Conservation (phyloP, 2,329 filamentous ascomycete species). For the Domatiomyces catenatus region DNA sequence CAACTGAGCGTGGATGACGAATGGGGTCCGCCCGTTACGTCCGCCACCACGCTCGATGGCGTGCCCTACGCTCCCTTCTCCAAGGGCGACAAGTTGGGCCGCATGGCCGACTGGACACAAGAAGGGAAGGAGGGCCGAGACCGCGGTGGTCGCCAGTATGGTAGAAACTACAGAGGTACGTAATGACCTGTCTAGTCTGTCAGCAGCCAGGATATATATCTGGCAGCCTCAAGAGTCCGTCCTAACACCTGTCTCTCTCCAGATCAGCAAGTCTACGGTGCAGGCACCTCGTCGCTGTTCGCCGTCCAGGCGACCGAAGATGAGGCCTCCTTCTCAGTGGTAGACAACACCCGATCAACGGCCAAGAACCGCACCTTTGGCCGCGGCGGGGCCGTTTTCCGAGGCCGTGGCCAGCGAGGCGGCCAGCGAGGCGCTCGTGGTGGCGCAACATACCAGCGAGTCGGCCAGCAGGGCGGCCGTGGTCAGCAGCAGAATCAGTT, state of each 20-base stretch:
- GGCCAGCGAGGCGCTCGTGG: constrained; percentile 57
- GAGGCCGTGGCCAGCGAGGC: constrained; percentile 60
- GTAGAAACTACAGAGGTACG: constrained; percentile 79
- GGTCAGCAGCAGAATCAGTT: constrained; percentile 47
- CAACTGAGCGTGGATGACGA: constrained; percentile 58
- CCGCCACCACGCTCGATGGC: constrained; percentile 78
- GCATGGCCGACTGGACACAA: constrained; percentile 95
- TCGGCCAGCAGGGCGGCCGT: constrained; percentile 47
- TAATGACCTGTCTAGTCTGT: neutral
- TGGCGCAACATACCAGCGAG: constrained; percentile 49
- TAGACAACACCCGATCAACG: constrained; percentile 83
- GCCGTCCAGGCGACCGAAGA: constrained; percentile 85
- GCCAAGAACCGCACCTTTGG: constrained; percentile 67
- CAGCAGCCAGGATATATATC: constrained; percentile 1
- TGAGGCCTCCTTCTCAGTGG: constrained; percentile 92
- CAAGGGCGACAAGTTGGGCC: constrained; percentile 94
- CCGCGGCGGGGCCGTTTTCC: constrained; percentile 78
- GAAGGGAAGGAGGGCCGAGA: constrained; percentile 65
- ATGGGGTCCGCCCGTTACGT: constrained; percentile 76
- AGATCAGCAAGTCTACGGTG: constrained; percentile 96
- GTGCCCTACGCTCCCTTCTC: constrained; percentile 97
- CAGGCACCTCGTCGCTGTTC: constrained; percentile 73
- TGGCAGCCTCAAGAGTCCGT: neutral
- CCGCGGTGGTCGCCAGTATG: constrained; percentile 73
- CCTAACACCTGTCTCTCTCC: neutral